A percentile compares a stretch with the other conserved stretches of the same genome.
These are phyloP conservation scores for Chytridium lagenaria DNA, from an alignment of 371 early-diverging fungal species.

Conservation along the genomic window DNA sequence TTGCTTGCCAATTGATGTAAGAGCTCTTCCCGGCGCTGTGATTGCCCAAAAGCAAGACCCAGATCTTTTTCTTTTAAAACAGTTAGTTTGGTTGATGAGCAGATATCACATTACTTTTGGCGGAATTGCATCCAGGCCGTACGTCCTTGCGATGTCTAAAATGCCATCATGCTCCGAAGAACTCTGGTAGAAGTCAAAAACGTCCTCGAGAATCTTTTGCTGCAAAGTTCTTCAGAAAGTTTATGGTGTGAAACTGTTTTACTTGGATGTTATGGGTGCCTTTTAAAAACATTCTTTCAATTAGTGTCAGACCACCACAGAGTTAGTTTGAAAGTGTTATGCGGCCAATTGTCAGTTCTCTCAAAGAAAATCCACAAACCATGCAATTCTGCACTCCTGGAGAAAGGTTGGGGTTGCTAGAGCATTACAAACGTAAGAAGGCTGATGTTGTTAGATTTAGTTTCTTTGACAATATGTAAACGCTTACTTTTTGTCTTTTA, in stretches of 20 bases:
- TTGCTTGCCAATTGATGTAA: constrained; percentile 22
- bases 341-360: too few species aligned
- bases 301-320: neutral
- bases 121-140: neutral
- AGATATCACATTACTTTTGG: neutral
- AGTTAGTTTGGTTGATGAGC: neutral
- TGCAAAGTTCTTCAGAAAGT: too few species aligned
- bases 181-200: neutral
- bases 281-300: neutral
- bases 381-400: constrained; percentile 21
- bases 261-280: neutral
- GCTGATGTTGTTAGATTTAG: too few species aligned
- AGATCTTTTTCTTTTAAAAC: constrained; percentile 6
- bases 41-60: constrained; percentile 25
- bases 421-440: constrained; percentile 18
- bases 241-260: too few species aligned
- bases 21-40: constrained; percentile 23
- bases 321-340: neutral
- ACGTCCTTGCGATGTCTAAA: neutral
- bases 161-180: neutral
- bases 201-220: constrained; percentile 8
- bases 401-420: constrained; percentile 24
- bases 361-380: neutral
- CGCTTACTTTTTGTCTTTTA: neutral
- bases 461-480: neutral